Evolutionary conservation across 2,329 filamentous ascomycete species (phyloP).

Genomic region (Claviceps sp.): DNA sequence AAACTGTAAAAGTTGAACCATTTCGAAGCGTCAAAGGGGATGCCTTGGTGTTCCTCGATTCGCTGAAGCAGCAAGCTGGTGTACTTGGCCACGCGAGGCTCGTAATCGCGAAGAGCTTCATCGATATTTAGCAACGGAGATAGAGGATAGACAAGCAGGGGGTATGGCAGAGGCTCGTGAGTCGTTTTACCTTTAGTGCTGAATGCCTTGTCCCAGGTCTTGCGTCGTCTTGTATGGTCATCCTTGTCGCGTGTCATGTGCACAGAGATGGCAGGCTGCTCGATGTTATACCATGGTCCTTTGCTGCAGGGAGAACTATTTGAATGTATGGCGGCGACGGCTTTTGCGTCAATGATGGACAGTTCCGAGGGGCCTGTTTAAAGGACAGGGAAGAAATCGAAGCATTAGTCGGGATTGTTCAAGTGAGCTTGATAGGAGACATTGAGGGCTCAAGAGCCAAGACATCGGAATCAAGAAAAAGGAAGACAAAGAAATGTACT

Average conservation of each 20-base stretch:
- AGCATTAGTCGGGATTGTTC: no score
- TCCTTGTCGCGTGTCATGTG: conserved; percentile 18
- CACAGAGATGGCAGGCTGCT: conserved; percentile 16
- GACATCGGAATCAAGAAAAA: background rate
- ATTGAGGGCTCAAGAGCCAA: background rate
- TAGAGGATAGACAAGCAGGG: background rate
- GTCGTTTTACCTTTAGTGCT: conserved; percentile 12
- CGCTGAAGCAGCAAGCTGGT: background rate
- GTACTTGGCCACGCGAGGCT: conserved; percentile 12
- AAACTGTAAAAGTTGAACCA: conserved; percentile 25
- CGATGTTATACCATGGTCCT: conserved; percentile 20
- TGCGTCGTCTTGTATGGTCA: conserved; percentile 18
- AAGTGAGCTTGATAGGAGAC: background rate
- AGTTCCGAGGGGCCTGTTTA: conserved; percentile 16
- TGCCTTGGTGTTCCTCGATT: conserved; percentile 11
- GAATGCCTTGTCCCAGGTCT: conserved; percentile 21
- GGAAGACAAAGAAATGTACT: background rate
- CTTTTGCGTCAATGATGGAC: conserved; percentile 17
- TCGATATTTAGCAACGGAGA: background rate
- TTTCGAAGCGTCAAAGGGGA: conserved; percentile 15
- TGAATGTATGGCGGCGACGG: conserved; percentile 16
- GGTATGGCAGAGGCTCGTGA: background rate
- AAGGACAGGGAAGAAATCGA: background rate
- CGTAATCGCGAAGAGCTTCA: conserved; percentile 10
- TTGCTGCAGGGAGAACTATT: conserved; percentile 17